Conservation (phyloP, 768 basidiomycete species). For the Lentinula raphanica region DNA sequence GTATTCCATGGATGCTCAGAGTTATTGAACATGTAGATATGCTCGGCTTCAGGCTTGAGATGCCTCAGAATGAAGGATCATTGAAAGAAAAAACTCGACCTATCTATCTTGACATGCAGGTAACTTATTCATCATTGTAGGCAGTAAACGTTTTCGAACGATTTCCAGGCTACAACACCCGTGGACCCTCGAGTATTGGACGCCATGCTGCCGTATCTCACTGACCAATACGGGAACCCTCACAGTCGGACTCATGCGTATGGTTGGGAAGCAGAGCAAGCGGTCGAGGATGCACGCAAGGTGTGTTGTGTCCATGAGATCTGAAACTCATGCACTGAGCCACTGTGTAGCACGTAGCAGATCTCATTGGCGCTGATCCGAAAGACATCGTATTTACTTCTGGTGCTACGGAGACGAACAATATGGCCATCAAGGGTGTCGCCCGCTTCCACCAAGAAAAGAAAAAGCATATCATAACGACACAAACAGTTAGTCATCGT, state of each 20-base stretch:
- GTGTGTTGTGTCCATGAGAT: constrained; percentile 28
- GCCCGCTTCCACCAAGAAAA: constrained; percentile 93
- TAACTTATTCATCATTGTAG: constrained; percentile 23
- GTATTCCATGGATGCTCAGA: background rate
- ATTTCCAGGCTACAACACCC: constrained; percentile 84
- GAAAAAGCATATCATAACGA: constrained; percentile 90
- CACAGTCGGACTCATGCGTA: constrained; percentile 98
- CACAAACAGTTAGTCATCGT: constrained; percentile 71
- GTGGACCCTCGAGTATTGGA: constrained; percentile 96
- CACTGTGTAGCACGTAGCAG: constrained; percentile 69
- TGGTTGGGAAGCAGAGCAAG: constrained; percentile 97
- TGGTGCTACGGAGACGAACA: constrained; percentile 96
- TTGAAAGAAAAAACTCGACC: constrained; percentile 66
- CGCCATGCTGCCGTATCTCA: constrained; percentile 92
- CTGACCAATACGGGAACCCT: constrained; percentile 96
- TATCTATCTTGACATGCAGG: constrained; percentile 98
- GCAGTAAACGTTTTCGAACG: constrained; percentile 6
- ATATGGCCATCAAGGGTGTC: constrained; percentile 95
- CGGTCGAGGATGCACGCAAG: constrained; percentile 88
- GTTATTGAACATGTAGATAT: constrained; percentile 48
- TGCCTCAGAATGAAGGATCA: constrained; percentile 53
- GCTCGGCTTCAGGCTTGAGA: constrained; percentile 81
- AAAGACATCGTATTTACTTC: constrained; percentile 98
- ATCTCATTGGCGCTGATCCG: constrained; percentile 86
- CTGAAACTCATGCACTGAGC: constrained; percentile 1